These are phyloP conservation scores for Debaryomycetaceae sp. DNA, from an alignment of 1,139 yeast genomes.

Conservation along the genomic window DNA sequence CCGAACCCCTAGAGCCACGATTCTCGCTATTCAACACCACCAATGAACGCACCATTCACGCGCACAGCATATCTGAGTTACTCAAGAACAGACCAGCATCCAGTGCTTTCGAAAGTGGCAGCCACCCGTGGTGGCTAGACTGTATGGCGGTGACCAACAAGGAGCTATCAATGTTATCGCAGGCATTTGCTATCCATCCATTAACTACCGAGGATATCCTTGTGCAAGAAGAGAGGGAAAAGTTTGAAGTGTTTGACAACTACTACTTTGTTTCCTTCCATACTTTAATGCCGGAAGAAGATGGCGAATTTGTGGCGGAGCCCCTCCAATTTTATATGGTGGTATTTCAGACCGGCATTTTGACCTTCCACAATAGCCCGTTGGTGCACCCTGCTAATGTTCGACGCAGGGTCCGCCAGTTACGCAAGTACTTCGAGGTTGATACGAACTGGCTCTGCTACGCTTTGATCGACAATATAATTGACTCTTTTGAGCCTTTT, in stretches of 20 bases:
- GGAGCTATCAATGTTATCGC: constrained; percentile 53
- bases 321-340: constrained; percentile 75
- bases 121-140: constrained; percentile 71
- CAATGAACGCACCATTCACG: constrained; percentile 78
- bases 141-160: constrained; percentile 59
- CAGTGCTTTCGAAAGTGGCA: constrained; percentile 51
- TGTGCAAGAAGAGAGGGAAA: constrained; percentile 79
- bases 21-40: constrained; percentile 77
- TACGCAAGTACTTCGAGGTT: constrained; percentile 77
- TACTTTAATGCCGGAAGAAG: no score
- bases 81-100: constrained; percentile 54
- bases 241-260: constrained; percentile 63
- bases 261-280: constrained; percentile 79
- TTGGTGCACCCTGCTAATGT: constrained; percentile 77
- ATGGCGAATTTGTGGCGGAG: constrained; percentile 71
- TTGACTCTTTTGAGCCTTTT: constrained; percentile 91
- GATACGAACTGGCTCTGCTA: constrained; percentile 91
- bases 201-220: constrained; percentile 78
- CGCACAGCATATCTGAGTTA: constrained; percentile 73
- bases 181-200: constrained; percentile 73
- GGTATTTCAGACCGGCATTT: constrained; percentile 73
- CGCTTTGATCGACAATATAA: constrained; percentile 86
- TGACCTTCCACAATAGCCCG: constrained; percentile 81
- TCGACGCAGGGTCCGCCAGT: constrained; percentile 82
- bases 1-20: constrained; percentile 47